Evolutionary conservation across 305 asterid genomes (phyloP), one percentile per base, ranked within the genome.

Genomic region (Solanum hybrid): DNA sequence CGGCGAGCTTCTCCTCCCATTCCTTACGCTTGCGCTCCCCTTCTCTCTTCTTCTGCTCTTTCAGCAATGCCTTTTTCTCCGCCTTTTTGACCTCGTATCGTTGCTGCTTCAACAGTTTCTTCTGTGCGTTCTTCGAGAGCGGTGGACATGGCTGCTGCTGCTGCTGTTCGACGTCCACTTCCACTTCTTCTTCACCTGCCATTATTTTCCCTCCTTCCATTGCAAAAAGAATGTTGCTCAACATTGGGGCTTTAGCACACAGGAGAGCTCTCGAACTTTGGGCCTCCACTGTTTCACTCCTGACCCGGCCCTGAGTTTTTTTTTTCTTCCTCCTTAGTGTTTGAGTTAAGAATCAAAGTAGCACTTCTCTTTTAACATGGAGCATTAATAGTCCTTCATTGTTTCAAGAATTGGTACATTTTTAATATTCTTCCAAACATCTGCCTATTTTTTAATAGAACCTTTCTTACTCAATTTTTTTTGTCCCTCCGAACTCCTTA

Each of bases 61-160:
- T 96, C 89, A 79, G 29, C 88, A 87, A 90, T 29, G 98, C 96
- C 91, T 96, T 97, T 91, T 95, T 96, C 94, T 93, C 97, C 35
- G 94, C 96, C 91, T 97, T 97, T 96, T 94, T 96, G 84, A 94
- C 96, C 92, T 94, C 96, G 93, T 89, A 96, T 10, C 94, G 85
- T 91, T 95, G 96, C 88, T 96, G 98, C 96, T 95, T 97, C 72
- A 94, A 92, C 85, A 96, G 93, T 90, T 91, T 94, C 92, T 96
- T 97, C 91, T 93, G 96, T 6, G 98, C 99, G 88, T 91, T 96
- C 92, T 96, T 97, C 35, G 98, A 97, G 86, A 96, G 93, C 13
- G 91, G 92, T 86, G 87, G 91, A 88, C 85, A 76, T 92, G 93
- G 91, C 40, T 26, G 66, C 35, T 27, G 37, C 35, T 17, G 37